A percentile compares a stretch with the other conserved stretches of the same genome.
phyloP scores from a whole-genome alignment of 2,329 filamentous ascomycete genomes.

The Penicillium sp. region DNA sequence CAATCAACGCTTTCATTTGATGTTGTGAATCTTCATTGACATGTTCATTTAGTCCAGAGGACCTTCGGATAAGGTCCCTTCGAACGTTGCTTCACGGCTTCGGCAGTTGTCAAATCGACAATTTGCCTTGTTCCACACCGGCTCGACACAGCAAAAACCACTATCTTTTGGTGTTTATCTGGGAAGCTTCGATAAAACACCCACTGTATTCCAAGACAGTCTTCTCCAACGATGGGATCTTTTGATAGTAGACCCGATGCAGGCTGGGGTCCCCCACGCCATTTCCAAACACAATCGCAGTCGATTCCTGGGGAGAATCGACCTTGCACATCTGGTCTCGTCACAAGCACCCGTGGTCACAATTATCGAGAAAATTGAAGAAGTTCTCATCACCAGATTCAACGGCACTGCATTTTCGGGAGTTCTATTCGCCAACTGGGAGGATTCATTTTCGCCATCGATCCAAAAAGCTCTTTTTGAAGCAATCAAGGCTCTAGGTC shows the following conservation, averaged over 20 bases:
- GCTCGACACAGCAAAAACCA: slow-evolving; percentile 21
- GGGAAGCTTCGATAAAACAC: slow-evolving; percentile 34
- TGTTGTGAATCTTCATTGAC: too few species aligned
- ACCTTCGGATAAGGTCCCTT: slow-evolving; percentile 21
- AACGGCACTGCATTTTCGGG: slow-evolving; percentile 34
- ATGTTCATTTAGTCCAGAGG: slow-evolving; percentile 20
- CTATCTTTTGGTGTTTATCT: slow-evolving; percentile 42
- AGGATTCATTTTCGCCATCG: slow-evolving; percentile 27
- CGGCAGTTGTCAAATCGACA: slow-evolving; percentile 18
- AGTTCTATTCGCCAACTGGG: slow-evolving; percentile 42
- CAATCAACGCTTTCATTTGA: too few species aligned
- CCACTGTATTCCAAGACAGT: slow-evolving; percentile 28
- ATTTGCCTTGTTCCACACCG: slow-evolving; percentile 18
- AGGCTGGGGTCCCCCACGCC: slow-evolving; percentile 32
- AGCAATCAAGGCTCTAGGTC: slow-evolving; percentile 31
- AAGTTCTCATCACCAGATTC: slow-evolving; percentile 23
- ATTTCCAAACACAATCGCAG: slow-evolving; percentile 20
- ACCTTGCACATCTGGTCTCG: slow-evolving; percentile 21
- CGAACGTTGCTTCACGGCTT: slow-evolving; percentile 21
- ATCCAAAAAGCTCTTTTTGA: slow-evolving; percentile 31
- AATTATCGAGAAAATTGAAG: slow-evolving; percentile 28
- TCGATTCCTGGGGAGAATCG: slow-evolving; percentile 32
- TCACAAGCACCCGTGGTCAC: slow-evolving; percentile 20
- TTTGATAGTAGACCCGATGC: slow-evolving; percentile 42
- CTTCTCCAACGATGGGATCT: slow-evolving; percentile 43